Base-by-base conservation (phyloP, 176 grass and related monocot species). In the Zoysia japonica region DNA sequence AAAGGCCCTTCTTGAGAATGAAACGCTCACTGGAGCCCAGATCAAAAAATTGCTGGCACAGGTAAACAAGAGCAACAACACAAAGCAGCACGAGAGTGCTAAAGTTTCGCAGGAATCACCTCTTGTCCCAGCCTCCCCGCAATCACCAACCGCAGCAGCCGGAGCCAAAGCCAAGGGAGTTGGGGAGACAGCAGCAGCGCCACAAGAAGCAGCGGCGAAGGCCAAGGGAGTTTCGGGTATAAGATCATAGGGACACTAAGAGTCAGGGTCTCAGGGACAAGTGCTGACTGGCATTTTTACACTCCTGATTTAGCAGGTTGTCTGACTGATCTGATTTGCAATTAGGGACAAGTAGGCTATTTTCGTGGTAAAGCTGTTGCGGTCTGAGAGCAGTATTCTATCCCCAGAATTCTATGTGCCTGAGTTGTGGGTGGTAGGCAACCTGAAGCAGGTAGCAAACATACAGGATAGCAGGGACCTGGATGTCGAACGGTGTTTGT, bases 1-100 rank as follows among this genome's bases (percentile, higher is more conserved):
- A 14, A 85, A 73, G 49, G 89, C 95, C 9, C 92, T 98, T 78
- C 67, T 98, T 53, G 88, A 98, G 83, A 85, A 92, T 0, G 95
- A 98, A 66, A 98, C 92, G 0, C 80, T 98, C 12, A 74, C 85
- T 0, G 95, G 95, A 55, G 67, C 85, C 6, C 95, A 98, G 81
- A 94, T 98, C 61, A 98, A 92, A 81, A 83, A 84, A 10, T 35
- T 98, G 2, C 47, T 98, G 20, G 71, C 83, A 20, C 89, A 94
- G 9, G 64, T 79, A n/a, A 62, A 88, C 48, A 74, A 74, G 39
- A 61, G 11, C 70, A 67, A 80, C 17, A 83, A 80, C 17, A 83
- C 71, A 7, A 81, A 88, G 72, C 75, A 85, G 64, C 47, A 68
- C 59, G 76, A 85, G 81, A 57, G 16, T 5, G 51, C 76, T 14